Base-by-base conservation (phyloP, 768 basidiomycete genomes). In the Russula foetens region DNA sequence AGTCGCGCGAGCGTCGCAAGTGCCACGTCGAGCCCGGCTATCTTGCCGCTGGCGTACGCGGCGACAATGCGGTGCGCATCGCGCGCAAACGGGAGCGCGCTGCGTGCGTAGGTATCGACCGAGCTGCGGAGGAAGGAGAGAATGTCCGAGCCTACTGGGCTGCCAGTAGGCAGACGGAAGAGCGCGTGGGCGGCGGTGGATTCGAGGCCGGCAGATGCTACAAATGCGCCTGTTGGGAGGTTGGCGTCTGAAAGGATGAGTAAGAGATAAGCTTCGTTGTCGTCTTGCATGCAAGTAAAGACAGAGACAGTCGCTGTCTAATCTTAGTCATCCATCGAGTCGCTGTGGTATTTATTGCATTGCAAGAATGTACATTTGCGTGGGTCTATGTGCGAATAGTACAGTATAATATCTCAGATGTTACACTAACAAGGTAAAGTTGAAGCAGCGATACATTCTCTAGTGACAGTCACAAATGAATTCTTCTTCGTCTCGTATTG, bases 141-240 rank as follows among this genome's bases (percentile, higher is more conserved):
- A 23, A 79, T 80, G 28, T 73, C 59, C 9, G 72, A 67, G 54
- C 69, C 64, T 23, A 70, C 65, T 53, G 55, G 69, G 60, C 66
- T 73, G 64, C 53, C 69, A 4, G 49, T 19, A 8, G 61, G 53
- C 6, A 39, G 50, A 65, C 64, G 1, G 78, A 68, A 17, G 76
- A 95, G 89, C 0, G 93, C 97, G 70, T 99, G 97, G 28, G 88
- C 86, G 43, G 83, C 74, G 70, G 84, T 94, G 5, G 93, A 92
- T 69, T 99, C 96, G 61, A 98, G 80, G 1, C 96, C 96, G 2
- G 91, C 83, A 1, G 94, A 97, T 0, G 95, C 91, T 60, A 98
- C 91, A 71, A 99, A 99, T 1, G 96, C 88, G 38, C 97, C 97
- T 0, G 96, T 98, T 2, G 97, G 97, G 3, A 99, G 84, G 72